Base-by-base conservation (phyloP, 352 stramenopile genomes). In the Globisporangium spinosum region DNA sequence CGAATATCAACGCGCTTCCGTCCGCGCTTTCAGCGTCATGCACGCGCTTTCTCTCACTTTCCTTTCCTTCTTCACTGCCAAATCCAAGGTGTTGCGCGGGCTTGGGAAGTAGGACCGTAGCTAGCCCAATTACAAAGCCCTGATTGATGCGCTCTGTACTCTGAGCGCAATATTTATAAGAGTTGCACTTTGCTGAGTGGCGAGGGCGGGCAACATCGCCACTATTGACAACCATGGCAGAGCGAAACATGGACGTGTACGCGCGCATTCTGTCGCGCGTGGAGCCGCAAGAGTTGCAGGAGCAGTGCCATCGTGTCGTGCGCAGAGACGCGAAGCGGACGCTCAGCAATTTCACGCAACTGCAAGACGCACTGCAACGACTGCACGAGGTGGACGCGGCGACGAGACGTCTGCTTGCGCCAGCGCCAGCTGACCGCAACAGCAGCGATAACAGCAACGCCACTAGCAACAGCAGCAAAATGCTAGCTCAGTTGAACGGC, bases 231-330 rank as follows among this genome's bases (percentile, higher is more conserved):
- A 17, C 9, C 20, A 38, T 58, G 53, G 23, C 25, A 10, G 53
- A 58, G 53, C 35, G 53, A n/a, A 58, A 7, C 29, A 20, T 22
- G 43, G 67, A 62, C 40, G 67, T 73, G 35, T 83, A 75, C 51
- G 76, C 68, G 55, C 72, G 74, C 55, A 79, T 85, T 34, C 54
- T 85, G 62, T 23, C 60, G 53, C 70, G 64, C 32, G 68, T 77
- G 40, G 53, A 76, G 62, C 64, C 29, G 0, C 57, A 69, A 13
- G 70, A 79, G 54, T 65, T 78, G 49, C 62, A 23, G 4, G 64
- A 65, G 13, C 59, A 77, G 60, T 71, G 77, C 49, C 23, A 61
- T 0, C 23, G 35, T 3, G 69, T 80, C 12, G 29, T 70, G n/a
- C 15, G 17, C 0, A 74, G 61, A 29, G 72, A 83, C 23, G 61